Evolutionary conservation across 2,329 filamentous ascomycete species (phyloP).

Genomic region (Phyllosticta citrichinensis): DNA sequence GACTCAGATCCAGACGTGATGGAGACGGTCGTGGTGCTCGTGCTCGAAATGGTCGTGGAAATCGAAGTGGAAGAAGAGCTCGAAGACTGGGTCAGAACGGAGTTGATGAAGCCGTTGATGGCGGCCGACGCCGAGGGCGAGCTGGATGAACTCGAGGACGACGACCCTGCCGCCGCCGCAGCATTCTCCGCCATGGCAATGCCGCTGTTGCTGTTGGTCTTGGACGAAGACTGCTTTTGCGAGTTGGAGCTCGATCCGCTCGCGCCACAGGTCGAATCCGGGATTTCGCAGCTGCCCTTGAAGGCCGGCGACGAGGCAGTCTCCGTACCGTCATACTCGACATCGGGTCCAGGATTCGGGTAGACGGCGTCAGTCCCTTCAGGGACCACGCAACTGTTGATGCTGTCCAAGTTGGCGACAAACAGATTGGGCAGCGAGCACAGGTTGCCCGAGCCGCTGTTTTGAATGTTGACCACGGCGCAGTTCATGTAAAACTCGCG

Average conservation of each 20-base stretch:
- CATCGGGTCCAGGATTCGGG: constrained; percentile 30
- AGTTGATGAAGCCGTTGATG: constrained; percentile 1
- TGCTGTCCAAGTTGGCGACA: constrained; percentile 32
- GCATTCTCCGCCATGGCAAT: constrained; percentile 2
- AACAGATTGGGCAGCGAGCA: constrained; percentile 32
- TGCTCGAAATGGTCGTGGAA: not conserved
- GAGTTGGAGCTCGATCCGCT: not conserved
- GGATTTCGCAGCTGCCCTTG: constrained; percentile 22
- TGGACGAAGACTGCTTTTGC: not conserved
- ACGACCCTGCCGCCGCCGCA: not conserved
- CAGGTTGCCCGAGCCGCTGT: constrained; percentile 15
- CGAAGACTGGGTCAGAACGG: not conserved
- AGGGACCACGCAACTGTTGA: constrained; percentile 31
- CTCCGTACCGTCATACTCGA: constrained; percentile 28
- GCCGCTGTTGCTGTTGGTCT: not conserved
- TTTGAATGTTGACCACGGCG: constrained; percentile 54
- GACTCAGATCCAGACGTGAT: not conserved
- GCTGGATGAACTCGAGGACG: not conserved
- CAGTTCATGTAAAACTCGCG: constrained; percentile 86
- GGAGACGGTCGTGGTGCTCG: constrained; percentile 8
- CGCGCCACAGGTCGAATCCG: not conserved
- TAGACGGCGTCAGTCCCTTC: constrained; percentile 32
- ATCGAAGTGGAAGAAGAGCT: constrained; percentile 1
- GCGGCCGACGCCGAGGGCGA: not conserved
- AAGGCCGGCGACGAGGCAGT: constrained; percentile 18